Percentiles rank a stretch among this genome's conserved stretches.
These are phyloP conservation scores for Clavaria fumosa DNA, from an alignment of 768 basidiomycete genomes.

Conservation along the genomic window DNA sequence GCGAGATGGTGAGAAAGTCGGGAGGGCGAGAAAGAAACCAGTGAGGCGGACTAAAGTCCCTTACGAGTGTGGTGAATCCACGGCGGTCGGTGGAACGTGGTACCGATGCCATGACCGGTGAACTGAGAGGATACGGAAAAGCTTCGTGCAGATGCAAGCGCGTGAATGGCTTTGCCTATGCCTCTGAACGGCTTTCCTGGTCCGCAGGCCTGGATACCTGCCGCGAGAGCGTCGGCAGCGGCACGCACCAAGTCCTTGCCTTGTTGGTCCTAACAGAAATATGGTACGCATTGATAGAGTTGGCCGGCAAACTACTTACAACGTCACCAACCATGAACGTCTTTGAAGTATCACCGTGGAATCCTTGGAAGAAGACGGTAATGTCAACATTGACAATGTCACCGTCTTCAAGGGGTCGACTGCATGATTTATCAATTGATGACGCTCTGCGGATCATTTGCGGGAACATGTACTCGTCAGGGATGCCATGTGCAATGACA, in stretches of 20 bases:
- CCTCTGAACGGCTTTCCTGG: slow-evolving; percentile 51
- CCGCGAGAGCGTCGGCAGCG: slow-evolving; percentile 48
- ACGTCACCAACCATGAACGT: slow-evolving; percentile 75
- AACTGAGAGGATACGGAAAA: slow-evolving; percentile 61
- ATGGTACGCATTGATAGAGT: no score
- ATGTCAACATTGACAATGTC: slow-evolving; percentile 86
- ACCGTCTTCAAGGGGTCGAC: slow-evolving; percentile 64
- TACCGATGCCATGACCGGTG: slow-evolving; percentile 80
- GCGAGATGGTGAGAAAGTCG: not conserved
- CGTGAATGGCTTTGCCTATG: slow-evolving; percentile 61
- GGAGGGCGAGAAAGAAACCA: no score
- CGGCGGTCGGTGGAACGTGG: slow-evolving; percentile 62
- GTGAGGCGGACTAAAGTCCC: not conserved
- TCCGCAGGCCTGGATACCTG: slow-evolving; percentile 60
- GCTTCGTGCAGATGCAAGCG: slow-evolving; percentile 22
- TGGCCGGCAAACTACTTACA: slow-evolving; percentile 27
- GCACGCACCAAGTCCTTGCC: slow-evolving; percentile 50
- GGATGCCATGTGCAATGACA: slow-evolving; percentile 76
- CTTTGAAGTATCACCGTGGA: slow-evolving; percentile 79
- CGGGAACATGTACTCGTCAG: slow-evolving; percentile 51
- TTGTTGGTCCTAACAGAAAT: slow-evolving; percentile 44
- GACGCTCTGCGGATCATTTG: not conserved
- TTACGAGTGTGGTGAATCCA: slow-evolving; percentile 70
- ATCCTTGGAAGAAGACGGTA: slow-evolving; percentile 70
- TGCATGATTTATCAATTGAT: slow-evolving; percentile 16